These are phyloP conservation scores for Globisporangium heterothallicum DNA, from an alignment of 352 stramenopile genomes.

Conservation along the genomic window DNA sequence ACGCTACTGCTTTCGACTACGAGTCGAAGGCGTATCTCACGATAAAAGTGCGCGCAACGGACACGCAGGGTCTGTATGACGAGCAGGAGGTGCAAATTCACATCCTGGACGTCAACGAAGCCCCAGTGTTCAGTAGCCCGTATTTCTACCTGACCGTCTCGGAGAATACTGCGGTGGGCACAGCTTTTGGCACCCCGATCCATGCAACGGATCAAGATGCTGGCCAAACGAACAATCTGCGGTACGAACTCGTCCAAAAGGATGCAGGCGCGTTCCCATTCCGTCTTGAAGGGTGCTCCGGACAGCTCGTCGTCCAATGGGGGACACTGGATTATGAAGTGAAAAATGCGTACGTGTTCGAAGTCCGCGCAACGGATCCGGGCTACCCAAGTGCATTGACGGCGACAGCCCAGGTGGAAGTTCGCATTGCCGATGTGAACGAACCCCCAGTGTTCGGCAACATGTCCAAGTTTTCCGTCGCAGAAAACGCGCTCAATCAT, in stretches of 20 bases:
- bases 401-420: conserved; percentile 19
- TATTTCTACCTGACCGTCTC: conserved; percentile 30
- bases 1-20: conserved; percentile 36
- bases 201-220: conserved; percentile 38
- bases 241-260: conserved; percentile 38
- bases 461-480: conserved; percentile 23
- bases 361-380: conserved; percentile 35
- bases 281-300: conserved; percentile 45
- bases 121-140: conserved; percentile 34
- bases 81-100: conserved; percentile 38
- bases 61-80: conserved; percentile 26
- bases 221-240: conserved; percentile 37
- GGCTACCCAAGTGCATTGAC: conserved; percentile 32
- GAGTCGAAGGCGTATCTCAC: conserved; percentile 34
- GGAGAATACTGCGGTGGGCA: conserved; percentile 32
- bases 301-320: conserved; percentile 42
- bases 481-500: conserved; percentile 28
- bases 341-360: conserved; percentile 29
- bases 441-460: conserved; percentile 32
- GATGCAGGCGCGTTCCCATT: conserved; percentile 36
- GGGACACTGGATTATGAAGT: conserved; percentile 43
- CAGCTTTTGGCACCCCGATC: conserved; percentile 41
- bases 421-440: conserved; percentile 45
- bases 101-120: conserved; percentile 47
- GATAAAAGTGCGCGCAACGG: conserved; percentile 27